Conservation (phyloP, 1,139 yeast genomes). For the Meyerozyma elateridarum region DNA sequence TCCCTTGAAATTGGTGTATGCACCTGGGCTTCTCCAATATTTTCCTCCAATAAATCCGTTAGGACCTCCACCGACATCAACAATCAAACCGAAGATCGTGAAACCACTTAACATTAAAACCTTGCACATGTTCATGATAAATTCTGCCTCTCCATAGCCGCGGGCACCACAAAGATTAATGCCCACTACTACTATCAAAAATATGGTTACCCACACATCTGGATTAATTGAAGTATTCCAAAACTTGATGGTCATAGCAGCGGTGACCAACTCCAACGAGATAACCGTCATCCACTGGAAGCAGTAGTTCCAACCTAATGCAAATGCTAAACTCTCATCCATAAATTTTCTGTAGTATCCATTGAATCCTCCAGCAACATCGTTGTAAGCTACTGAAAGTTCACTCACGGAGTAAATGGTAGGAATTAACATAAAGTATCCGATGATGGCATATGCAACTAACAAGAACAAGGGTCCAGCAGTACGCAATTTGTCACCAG, state of each 20-base stretch:
- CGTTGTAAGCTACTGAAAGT: slow-evolving; percentile 29
- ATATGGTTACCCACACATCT: slow-evolving; percentile 37
- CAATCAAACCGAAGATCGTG: slow-evolving; percentile 35
- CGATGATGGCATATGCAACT: slow-evolving; percentile 30
- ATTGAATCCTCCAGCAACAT: slow-evolving; percentile 32
- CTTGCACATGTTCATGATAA: slow-evolving; percentile 33
- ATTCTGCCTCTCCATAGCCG: slow-evolving; percentile 45
- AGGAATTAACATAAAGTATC: slow-evolving; percentile 32
- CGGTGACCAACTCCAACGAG: slow-evolving; percentile 34
- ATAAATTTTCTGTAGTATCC: slow-evolving; percentile 30
- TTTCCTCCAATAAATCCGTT: slow-evolving; percentile 39
- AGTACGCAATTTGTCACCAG: slow-evolving; percentile 27
- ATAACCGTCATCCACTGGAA: slow-evolving; percentile 33
- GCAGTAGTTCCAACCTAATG: slow-evolving; percentile 35
- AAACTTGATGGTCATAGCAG: slow-evolving; percentile 30
- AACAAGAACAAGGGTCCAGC: slow-evolving; percentile 35
- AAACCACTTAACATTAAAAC: slow-evolving; percentile 36
- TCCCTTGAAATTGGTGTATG: slow-evolving; percentile 35
- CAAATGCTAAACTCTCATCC: slow-evolving; percentile 32
- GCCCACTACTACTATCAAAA: slow-evolving; percentile 28
- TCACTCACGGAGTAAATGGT: slow-evolving; percentile 34
- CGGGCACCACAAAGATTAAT: slow-evolving; percentile 37
- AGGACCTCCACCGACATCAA: slow-evolving; percentile 38
- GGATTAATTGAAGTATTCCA: slow-evolving; percentile 31
- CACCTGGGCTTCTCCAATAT: slow-evolving; percentile 43